phyloP scores from a whole-genome alignment of 805 yeast species.

The Pichia deserticola region DNA sequence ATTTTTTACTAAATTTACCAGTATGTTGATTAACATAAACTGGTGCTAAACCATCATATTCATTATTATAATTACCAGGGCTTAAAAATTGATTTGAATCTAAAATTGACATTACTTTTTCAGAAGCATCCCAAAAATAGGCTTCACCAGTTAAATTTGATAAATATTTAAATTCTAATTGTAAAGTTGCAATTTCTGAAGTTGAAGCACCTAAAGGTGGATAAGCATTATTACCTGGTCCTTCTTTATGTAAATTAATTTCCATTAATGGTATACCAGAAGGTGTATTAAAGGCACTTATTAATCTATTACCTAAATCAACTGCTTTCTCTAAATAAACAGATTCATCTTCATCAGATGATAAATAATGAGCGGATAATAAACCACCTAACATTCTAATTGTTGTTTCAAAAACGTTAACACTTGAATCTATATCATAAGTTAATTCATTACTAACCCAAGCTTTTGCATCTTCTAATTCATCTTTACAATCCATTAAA shows the following conservation, averaged over 20 bases:
- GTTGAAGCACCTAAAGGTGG: constrained; percentile 77
- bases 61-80: background rate
- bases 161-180: constrained; percentile 79
- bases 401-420: constrained; percentile 88
- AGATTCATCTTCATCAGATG: constrained; percentile 40
- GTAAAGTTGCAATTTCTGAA: constrained; percentile 84
- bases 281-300: constrained; percentile 58
- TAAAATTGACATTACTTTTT: constrained; percentile 61
- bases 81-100: constrained; percentile 52
- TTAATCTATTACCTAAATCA: constrained; percentile 65
- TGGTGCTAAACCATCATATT: constrained; percentile 69
- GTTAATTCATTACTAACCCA: constrained; percentile 70
- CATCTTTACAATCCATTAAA: constrained; percentile 64
- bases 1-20: constrained; percentile 56
- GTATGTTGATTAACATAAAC: constrained; percentile 69
- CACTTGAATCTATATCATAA: constrained; percentile 66
- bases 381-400: constrained; percentile 91
- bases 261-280: constrained; percentile 76
- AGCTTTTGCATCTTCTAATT: constrained; percentile 52
- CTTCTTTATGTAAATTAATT: constrained; percentile 60
- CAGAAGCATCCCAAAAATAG: constrained; percentile 72
- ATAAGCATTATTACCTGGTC: constrained; percentile 48
- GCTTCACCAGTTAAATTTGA: constrained; percentile 73
- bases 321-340: constrained; percentile 70
- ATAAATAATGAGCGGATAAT: constrained; percentile 70